phyloP scores from a whole-genome alignment of 768 basidiomycete species.

The Rhodocollybia butyracea region DNA sequence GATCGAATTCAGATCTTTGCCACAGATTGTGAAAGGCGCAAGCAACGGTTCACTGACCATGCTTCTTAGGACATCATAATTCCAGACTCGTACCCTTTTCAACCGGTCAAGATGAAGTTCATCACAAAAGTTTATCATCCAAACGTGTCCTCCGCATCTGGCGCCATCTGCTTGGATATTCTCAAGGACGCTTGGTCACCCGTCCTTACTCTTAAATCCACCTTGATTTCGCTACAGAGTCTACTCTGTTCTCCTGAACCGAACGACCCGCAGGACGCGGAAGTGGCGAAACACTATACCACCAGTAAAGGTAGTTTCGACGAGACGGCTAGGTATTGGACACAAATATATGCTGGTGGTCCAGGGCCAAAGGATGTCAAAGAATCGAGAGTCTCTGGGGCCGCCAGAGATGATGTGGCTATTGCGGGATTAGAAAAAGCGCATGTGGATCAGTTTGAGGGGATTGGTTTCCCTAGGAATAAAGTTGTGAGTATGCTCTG shows the following conservation, averaged over 20 bases:
- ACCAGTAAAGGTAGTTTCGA: slow-evolving; percentile 86
- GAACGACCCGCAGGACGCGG: slow-evolving; percentile 95
- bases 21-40: slow-evolving; percentile 1
- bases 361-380: slow-evolving; percentile 49
- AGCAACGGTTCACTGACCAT: not conserved
- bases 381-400: slow-evolving; percentile 43
- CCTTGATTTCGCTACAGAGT: slow-evolving; percentile 91
- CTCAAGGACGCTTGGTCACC: slow-evolving; percentile 92
- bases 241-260: slow-evolving; percentile 93
- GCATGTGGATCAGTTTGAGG: slow-evolving; percentile 82
- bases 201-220: slow-evolving; percentile 93
- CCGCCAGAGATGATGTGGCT: slow-evolving; percentile 51
- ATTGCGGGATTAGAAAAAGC: slow-evolving; percentile 80
- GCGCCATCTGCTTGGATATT: slow-evolving; percentile 92
- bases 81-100: slow-evolving; percentile 88
- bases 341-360: slow-evolving; percentile 85
- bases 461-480: slow-evolving; percentile 73
- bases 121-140: slow-evolving; percentile 96
- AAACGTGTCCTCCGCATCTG: slow-evolving; percentile 90
- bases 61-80: slow-evolving; percentile 79
- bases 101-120: slow-evolving; percentile 98
- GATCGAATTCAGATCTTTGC: not conserved
- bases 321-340: slow-evolving; percentile 93
- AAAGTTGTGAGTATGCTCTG: slow-evolving; percentile 72
- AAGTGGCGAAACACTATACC: slow-evolving; percentile 96